Percentiles rank a stretch among this genome's conserved stretches.
phyloP scores from a whole-genome alignment of 2,329 filamentous ascomycete genomes.

The Xylaria sp. region DNA sequence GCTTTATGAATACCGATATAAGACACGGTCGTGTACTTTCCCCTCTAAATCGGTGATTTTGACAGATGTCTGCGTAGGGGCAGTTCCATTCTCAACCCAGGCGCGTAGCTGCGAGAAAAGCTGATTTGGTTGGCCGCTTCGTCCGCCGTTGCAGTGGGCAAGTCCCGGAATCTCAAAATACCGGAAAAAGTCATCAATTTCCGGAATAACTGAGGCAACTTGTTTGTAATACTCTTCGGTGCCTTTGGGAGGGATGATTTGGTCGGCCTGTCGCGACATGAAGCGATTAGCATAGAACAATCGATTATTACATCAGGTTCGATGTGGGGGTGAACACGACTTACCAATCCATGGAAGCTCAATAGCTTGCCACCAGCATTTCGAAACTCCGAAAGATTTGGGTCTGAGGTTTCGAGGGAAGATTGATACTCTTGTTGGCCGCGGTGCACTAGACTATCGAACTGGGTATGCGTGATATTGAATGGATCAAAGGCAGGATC shows the following conservation, averaged over 20 bases:
- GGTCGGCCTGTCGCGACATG: slow-evolving; percentile 20
- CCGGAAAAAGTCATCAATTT: slow-evolving; percentile 28
- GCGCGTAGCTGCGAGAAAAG: slow-evolving; percentile 26
- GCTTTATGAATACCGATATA: background rate
- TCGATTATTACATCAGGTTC: background rate
- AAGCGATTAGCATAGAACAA: too few relatives aligned
- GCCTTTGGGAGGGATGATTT: slow-evolving; percentile 28
- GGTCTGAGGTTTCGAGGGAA: slow-evolving; percentile 23
- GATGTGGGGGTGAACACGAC: background rate
- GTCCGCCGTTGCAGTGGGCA: slow-evolving; percentile 27
- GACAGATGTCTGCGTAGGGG: background rate
- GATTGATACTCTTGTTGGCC: slow-evolving; percentile 25
- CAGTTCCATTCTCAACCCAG: slow-evolving; percentile 29
- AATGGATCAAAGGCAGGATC: slow-evolving; percentile 21
- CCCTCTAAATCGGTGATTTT: background rate
- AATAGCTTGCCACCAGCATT: slow-evolving; percentile 31
- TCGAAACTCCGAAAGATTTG: slow-evolving; percentile 29
- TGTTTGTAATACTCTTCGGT: slow-evolving; percentile 26
- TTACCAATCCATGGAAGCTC: slow-evolving; percentile 52
- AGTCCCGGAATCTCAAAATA: slow-evolving; percentile 31
- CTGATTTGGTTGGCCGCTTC: slow-evolving; percentile 21
- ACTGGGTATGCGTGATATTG: slow-evolving; percentile 21
- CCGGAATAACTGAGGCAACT: slow-evolving; percentile 11
- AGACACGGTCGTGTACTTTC: background rate
- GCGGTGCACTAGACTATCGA: slow-evolving; percentile 19